Conservation (phyloP, 2,329 filamentous ascomycete species). For the Colletotrichum australisinense region DNA sequence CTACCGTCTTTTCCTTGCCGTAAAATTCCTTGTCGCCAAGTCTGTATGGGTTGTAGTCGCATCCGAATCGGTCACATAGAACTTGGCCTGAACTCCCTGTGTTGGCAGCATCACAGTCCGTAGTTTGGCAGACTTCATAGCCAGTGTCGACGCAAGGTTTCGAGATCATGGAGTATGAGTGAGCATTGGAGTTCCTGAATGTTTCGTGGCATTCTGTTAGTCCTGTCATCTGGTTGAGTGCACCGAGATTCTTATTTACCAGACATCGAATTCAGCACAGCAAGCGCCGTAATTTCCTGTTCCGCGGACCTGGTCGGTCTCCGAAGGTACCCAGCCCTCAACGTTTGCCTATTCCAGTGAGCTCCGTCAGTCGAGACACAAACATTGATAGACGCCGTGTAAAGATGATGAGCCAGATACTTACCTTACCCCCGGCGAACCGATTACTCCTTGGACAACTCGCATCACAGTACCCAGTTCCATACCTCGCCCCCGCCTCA, state of each 20-base stretch:
- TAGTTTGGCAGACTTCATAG: conserved; percentile 21
- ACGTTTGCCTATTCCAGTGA: conserved; percentile 45
- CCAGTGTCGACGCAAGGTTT: conserved; percentile 11
- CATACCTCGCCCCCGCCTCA: conserved; percentile 61
- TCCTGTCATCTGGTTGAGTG: not conserved
- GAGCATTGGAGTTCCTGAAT: conserved; percentile 61
- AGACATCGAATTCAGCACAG: conserved; percentile 69
- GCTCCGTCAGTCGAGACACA: not conserved
- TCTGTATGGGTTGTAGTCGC: conserved; percentile 74
- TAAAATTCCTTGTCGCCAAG: conserved; percentile 70
- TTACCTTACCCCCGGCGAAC: conserved; percentile 56
- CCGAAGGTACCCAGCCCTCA: conserved; percentile 57
- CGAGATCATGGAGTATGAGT: conserved; percentile 51
- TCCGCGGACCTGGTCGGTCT: conserved; percentile 62
- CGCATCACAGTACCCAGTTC: conserved; percentile 65
- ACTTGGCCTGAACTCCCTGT: conserved; percentile 55
- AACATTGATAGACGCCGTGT: too few relatives aligned
- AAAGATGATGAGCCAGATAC: not conserved
- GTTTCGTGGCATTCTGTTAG: not conserved
- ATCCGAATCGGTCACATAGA: conserved; percentile 73
- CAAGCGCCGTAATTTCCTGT: conserved; percentile 62
- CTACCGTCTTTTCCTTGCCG: conserved; percentile 65
- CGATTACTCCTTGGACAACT: conserved; percentile 58
- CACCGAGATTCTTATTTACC: conserved; percentile 59
- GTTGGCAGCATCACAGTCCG: conserved; percentile 50